Evolutionary conservation across 495 filamentous ascomycete genomes (phyloP), one percentile per base, ranked within the genome.

Genomic region (Penicillium paradoxum): DNA sequence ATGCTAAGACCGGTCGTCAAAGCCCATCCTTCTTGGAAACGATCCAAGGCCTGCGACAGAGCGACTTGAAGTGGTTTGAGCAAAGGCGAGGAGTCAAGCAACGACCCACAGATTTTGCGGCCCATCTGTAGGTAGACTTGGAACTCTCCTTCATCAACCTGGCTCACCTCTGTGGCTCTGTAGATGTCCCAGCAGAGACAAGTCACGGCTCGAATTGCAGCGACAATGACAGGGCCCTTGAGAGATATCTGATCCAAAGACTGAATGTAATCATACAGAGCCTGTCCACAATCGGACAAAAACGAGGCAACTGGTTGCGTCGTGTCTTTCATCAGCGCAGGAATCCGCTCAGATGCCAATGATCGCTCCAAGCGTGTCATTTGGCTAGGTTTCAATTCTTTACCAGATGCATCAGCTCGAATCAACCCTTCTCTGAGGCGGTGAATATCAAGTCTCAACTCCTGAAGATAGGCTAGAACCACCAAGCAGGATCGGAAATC

Each of bases 1-100:
- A 97, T 96, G 54, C 82, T 84, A 15, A 90, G 76, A 2, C 91
- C 91, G 2, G 83, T 91, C 0, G 73, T 80, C 6, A 93, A 70
- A 39, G 84, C 81, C 74, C 74, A 79, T 4, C 67, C 68, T 44
- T 68, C 69, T 44, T 75, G 68, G 62, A 85, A 81, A 4, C 58
- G 63, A 38, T 67, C 53, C 24, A 84, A 69, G 3, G 72, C 71
- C 27, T 62, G 59, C 10, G 69, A 68, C 4, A 79, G 58, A 6
- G 68, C 50, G 7, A 58, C 25, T 46, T 69, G 70, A 38, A 82
- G 54, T 6, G 62, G 56, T 3, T 56, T 51, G 29, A 73, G 64
- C 2, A 58, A 32, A 0, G 54, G 45, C 39, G 61, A 67, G 6
- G 58, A 57, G 21, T 60, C 54, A 9, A 60, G 53, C 2, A 73